These are phyloP conservation scores for Talaromyces piceae DNA, from an alignment of 2,329 filamentous ascomycete genomes.

Conservation along the genomic window DNA sequence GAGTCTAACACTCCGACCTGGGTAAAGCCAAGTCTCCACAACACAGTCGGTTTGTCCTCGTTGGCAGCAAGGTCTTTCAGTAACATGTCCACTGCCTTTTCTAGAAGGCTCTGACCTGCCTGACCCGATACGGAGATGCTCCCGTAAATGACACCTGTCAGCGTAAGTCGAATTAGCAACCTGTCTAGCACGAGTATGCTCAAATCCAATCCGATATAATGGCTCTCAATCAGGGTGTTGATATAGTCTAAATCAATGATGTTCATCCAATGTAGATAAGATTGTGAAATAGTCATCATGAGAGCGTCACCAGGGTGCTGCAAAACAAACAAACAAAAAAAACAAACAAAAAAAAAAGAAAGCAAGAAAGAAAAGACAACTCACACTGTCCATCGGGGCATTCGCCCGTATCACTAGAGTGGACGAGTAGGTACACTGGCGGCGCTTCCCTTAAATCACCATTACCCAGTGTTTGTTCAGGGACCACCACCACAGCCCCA, in stretches of 20 bases:
- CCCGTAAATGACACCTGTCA: slow-evolving; percentile 52
- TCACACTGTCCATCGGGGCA: slow-evolving; percentile 85
- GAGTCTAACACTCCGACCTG: slow-evolving; percentile 31
- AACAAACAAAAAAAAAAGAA: slow-evolving; percentile 14
- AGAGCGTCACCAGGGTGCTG: no score
- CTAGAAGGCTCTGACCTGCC: slow-evolving; percentile 34
- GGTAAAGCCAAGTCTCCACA: slow-evolving; percentile 50
- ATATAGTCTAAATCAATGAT: slow-evolving; percentile 72
- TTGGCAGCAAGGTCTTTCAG: slow-evolving; percentile 29
- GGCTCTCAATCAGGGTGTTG: slow-evolving; percentile 71
- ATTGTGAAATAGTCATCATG: slow-evolving; percentile 82
- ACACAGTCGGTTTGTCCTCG: slow-evolving; percentile 26
- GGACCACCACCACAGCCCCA: slow-evolving; percentile 46
- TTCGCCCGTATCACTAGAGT: slow-evolving; percentile 88
- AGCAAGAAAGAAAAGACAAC: slow-evolving; percentile 36
- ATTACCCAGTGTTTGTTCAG: slow-evolving; percentile 23
- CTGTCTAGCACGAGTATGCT: background rate
- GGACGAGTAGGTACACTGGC: slow-evolving; percentile 58
- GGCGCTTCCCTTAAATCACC: slow-evolving; percentile 22
- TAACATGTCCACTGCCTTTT: slow-evolving; percentile 33
- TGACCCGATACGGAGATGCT: slow-evolving; percentile 34
- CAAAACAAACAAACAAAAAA: no score
- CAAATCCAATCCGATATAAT: slow-evolving; percentile 3
- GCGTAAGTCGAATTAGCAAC: slow-evolving; percentile 26
- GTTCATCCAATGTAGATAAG: slow-evolving; percentile 99